Evolutionary conservation across 2,329 filamentous ascomycete genomes (phyloP), one percentile per base, ranked within the genome.

Genomic region (Botrytis byssoidea): DNA sequence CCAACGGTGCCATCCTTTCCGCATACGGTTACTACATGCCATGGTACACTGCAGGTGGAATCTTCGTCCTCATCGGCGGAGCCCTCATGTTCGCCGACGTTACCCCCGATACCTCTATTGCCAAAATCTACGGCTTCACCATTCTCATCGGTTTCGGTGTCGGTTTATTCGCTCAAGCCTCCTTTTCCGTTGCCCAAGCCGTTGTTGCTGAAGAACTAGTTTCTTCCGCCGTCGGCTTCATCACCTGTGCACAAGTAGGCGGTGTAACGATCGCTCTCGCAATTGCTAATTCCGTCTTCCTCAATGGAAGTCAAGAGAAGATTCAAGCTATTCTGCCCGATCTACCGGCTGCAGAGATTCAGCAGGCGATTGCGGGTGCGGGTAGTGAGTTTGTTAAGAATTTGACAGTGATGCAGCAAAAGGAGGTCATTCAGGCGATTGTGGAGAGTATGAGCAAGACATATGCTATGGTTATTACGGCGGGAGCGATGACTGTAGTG

Each of bases 141-240:
- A 75, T 84, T 10, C 74, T 86, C 0, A 73, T 85, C 0, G 85
- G 81, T 2, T 74, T 82, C 8, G 84, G 84, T 0, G 78, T 79
- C 0, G 84, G 83, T 35, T 4, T 55, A 12, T 65, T 61, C 35
- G n/a, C 37, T 6, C 46, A 70, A 59, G 46, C 60, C 18, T 65
- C 59, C 9, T 71, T 65, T 9, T 57, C 66, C 37, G 59, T 73
- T 3, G 59, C 60, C 0, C 66, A 73, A 42, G 51, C 42, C 10
- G 12, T 63, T 5, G 55, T 73, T 18, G 6, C 77, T 0, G 79
- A 80, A 2, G 72, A 78, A 0, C 71, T 81, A 9, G 77, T 83
- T 4, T 71, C 82, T 12, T 75, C 77, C 3, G 81, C 82, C 1
- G 81, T 85, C 8, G 82, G 83, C 1, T 84, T 83, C 76, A 83